Evolutionary conservation across 768 basidiomycete species (phyloP).

Genomic region (Boletus reticulatus): DNA sequence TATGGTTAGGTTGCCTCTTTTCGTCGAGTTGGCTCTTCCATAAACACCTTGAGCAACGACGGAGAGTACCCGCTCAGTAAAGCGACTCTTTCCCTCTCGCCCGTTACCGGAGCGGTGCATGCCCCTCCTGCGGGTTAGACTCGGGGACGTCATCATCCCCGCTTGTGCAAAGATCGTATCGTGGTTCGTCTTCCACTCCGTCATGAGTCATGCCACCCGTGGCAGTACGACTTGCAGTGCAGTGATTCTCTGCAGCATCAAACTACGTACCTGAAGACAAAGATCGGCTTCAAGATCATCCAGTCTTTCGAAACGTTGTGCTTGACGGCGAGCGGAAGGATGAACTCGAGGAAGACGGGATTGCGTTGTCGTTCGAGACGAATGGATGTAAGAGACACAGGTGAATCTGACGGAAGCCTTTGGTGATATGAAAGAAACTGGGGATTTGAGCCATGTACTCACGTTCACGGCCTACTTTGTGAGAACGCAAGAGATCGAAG

Average conservation of each 20-base stretch:
- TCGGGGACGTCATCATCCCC: constrained; percentile 68
- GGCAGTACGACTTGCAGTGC: too few relatives aligned
- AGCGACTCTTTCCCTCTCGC: constrained; percentile 48
- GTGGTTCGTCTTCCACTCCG: constrained; percentile 61
- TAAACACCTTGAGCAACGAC: constrained; percentile 57
- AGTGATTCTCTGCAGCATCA: constrained; percentile 31
- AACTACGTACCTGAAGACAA: too few relatives aligned
- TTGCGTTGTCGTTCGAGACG: too few relatives aligned
- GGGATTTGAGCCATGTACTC: too few relatives aligned
- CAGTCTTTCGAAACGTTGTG: constrained; percentile 54
- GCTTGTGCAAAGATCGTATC: constrained; percentile 54
- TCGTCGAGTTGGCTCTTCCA: constrained; percentile 33
- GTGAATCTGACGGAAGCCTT: too few relatives aligned
- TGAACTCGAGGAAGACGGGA: constrained; percentile 51
- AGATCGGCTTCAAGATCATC: constrained; percentile 77
- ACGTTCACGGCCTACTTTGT: too few relatives aligned
- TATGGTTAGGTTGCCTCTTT: constrained; percentile 17
- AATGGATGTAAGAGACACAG: too few relatives aligned
- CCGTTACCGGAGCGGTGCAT: too few relatives aligned
- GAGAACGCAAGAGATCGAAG: too few relatives aligned
- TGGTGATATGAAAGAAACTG: too few relatives aligned
- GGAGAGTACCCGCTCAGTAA: constrained; percentile 70
- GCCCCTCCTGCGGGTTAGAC: constrained; percentile 23
- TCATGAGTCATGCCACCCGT: not conserved
- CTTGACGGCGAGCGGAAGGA: constrained; percentile 58